phyloP scores from a whole-genome alignment of 495 filamentous ascomycete species.

The Penicillium ochrochloron region DNA sequence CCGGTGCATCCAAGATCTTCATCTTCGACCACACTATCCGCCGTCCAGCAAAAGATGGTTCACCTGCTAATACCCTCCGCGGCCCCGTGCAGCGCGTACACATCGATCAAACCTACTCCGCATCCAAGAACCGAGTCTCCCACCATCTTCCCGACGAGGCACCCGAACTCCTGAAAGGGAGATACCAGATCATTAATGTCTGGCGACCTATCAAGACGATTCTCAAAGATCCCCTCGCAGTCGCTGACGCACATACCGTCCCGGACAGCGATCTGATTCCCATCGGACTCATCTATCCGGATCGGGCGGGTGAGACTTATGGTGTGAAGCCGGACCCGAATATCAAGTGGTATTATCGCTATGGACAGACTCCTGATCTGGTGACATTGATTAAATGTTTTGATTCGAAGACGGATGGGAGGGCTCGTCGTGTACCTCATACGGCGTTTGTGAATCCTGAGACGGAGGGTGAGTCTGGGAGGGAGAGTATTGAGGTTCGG shows the following conservation, averaged over 20 bases:
- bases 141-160: constrained; percentile 69
- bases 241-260: constrained; percentile 59
- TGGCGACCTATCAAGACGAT: constrained; percentile 75
- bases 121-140: constrained; percentile 57
- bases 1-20: constrained; percentile 60
- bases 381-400: constrained; percentile 74
- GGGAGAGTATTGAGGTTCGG: constrained; percentile 71
- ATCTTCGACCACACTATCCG: constrained; percentile 81
- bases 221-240: constrained; percentile 62
- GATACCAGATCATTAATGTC: constrained; percentile 80
- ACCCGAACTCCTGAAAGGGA: constrained; percentile 60
- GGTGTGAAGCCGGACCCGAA: constrained; percentile 42
- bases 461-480: constrained; percentile 47
- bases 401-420: constrained; percentile 63
- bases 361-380: constrained; percentile 59
- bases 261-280: constrained; percentile 51
- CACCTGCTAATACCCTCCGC: constrained; percentile 42
- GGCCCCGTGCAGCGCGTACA: constrained; percentile 71
- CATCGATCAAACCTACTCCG: constrained; percentile 72
- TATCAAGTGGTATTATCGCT: constrained; percentile 59
- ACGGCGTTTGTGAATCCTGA: constrained; percentile 63
- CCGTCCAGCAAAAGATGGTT: constrained; percentile 42
- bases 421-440: constrained; percentile 61
- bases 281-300: constrained; percentile 53
- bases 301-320: constrained; percentile 54